Base-by-base conservation (phyloP, 352 stramenopile genomes). In the Ophiocytium majus region DNA sequence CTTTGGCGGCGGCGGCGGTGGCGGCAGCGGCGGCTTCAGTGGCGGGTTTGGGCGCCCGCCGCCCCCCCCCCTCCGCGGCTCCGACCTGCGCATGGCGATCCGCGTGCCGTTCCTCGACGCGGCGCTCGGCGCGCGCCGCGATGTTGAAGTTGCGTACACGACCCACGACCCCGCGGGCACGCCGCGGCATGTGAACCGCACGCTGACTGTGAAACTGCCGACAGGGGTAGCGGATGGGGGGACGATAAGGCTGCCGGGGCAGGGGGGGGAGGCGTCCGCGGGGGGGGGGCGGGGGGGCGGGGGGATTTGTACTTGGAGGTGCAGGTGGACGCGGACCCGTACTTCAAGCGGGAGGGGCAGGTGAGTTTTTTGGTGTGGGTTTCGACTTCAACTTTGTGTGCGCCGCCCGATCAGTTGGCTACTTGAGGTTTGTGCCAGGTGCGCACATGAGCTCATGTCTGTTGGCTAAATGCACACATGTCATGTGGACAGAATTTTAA, bases 261-360 rank as follows among this genome's bases (percentile, higher is more conserved):
- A 86, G 36, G 85, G 85, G 10, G 85, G 63, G 50, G 85, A 88
- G 14, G 81, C 50, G 14, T 43, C 84, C 0, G 28, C 50, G 0
- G 82, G 76, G 0, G 84, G 63, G n/a, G 17, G 9, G 17, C 5
- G 5, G 17, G 14, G 5, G 32, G 5, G 23, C 74, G 63, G 35
- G 85, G 85, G 9, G 79, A 88, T 64, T 79, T 88, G 17, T 88
- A 87, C 82, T 37, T 88, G 75, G 63, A 86, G 74, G 23, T 88
- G 0, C 75, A 84, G 81, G 82, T 88, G 57, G 74, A 74, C 36
- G 17, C 43, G 1, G 85, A 88, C 76, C 85, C 85, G 35, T 88
- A 88, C 50, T 88, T 88, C 76, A 37, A 81, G 79, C 76, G 82
- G 37, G 75, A 85, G 9, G 85, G 85, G 31, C 49, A 87, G 84